A percentile compares a stretch with the other conserved stretches of the same genome.
Conservation (phyloP, 2,329 filamentous ascomycete species). For the Scytalidium lignicola region DNA sequence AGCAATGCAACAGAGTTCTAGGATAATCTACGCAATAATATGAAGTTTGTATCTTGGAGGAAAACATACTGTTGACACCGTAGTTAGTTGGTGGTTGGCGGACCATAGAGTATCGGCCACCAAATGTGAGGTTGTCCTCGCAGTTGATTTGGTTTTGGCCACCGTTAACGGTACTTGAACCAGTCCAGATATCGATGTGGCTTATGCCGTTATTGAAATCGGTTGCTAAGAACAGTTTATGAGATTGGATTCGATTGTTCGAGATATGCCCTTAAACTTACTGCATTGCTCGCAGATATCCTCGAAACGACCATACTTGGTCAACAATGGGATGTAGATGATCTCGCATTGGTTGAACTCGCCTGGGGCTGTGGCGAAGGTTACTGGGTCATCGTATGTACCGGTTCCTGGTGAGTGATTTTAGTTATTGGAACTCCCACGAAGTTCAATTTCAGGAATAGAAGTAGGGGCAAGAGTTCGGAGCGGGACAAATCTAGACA, state of each 20-base stretch:
- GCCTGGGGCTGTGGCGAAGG: conserved; percentile 36
- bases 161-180: conserved; percentile 25
- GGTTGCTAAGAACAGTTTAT: conserved; percentile 17
- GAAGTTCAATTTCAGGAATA: too few relatives aligned
- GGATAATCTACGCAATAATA: too few relatives aligned
- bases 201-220: conserved; percentile 8
- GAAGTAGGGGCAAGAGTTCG: too few relatives aligned
- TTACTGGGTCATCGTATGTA: conserved; percentile 37
- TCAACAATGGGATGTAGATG: conserved; percentile 38
- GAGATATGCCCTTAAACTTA: not conserved
- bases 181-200: conserved; percentile 36
- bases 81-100: conserved; percentile 25
- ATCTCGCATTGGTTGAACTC: conserved; percentile 38
- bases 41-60: conserved; percentile 1
- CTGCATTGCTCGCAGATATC: conserved; percentile 6
- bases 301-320: conserved; percentile 33
- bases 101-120: conserved; percentile 24
- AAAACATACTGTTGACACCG: conserved; percentile 29
- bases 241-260: not conserved
- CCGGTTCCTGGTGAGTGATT: conserved; percentile 19
- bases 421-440: too few relatives aligned
- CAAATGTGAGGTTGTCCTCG: conserved; percentile 30
- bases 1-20: too few relatives aligned
- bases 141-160: conserved; percentile 31
- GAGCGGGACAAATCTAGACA: too few relatives aligned